Base-by-base conservation (phyloP, 169 alveolate genomes). In the Cryptosporidium meleagridis region DNA sequence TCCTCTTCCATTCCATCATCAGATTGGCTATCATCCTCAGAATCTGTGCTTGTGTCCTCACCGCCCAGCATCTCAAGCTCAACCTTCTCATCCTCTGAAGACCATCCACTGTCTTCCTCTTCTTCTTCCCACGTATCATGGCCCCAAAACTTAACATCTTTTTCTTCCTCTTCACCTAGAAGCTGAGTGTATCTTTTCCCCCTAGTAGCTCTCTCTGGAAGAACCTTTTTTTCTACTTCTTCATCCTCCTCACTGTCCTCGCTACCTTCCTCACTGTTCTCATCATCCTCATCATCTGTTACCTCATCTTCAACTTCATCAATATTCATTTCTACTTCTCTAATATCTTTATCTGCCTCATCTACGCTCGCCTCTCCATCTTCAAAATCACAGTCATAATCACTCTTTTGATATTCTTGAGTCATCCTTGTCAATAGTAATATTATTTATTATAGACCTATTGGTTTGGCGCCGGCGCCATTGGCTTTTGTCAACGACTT, bases 141-240 rank as follows among this genome's bases (percentile, higher is more conserved):
- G 23, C 80, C 86, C 93, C 93, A 89, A 62, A 89, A 89, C 26
- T 52, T 39, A 33, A 72, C 62, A 53, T 89, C 93, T 18, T 52
- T 45, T 16, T 72, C 93, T 26, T 84, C 91, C 65, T 89, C 93
- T 33, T 89, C 93, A 21, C 93, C 93, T 5, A 89, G 0, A 9
- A 89, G 69, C 59, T 89, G 91, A 12, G 29, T 85, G 69, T 85
- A 85, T 67, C 93, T 75, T 53, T 85, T 89, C 10, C 93, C 93
- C 18, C 93, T 62, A n/a, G 93, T 71, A 37, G 92, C 21, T 62
- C 93, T 62, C 23, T 67, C 70, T 12, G 93, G 93, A 37, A 89
- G 92, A 10, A 85, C 85, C 53, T 69, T 89, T 51, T 45, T 89
- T 18, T 37, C 73, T 29, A 16, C 69, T 14, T 18, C 48, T 39